phyloP scores from a whole-genome alignment of 106 monocot genomes.

The Triglochin maritima region DNA sequence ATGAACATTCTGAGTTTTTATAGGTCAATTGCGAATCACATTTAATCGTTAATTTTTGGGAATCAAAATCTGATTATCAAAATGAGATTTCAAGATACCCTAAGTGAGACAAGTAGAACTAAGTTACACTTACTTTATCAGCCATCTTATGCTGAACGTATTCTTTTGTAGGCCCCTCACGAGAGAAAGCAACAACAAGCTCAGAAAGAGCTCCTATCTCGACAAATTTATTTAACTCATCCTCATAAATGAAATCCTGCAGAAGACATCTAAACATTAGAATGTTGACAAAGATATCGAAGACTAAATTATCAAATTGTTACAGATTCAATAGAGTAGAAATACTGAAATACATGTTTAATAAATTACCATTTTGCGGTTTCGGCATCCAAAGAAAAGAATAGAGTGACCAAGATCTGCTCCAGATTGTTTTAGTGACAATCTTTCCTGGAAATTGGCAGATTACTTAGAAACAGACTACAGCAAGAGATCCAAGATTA shows the following conservation, averaged over 20 bases:
- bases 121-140: conserved; percentile 28
- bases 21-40: no score
- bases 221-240: conserved; percentile 67
- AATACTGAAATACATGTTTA: no score
- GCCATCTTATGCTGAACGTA: conserved; percentile 93
- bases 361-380: conserved; percentile 37
- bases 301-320: no score
- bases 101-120: no score
- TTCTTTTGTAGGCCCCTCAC: conserved; percentile 67
- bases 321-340: no score
- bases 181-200: conserved; percentile 73
- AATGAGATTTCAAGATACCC: no score
- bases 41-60: no score
- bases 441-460: conserved; percentile 45
- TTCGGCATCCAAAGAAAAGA: conserved; percentile 66
- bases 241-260: conserved; percentile 88
- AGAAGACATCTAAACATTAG: no score
- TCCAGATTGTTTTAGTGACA: conserved; percentile 40
- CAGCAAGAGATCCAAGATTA: no score
- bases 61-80: no score
- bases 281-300: background rate
- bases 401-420: conserved; percentile 34
- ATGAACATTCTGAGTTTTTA: no score
- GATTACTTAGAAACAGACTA: background rate
- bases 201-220: conserved; percentile 62